Evolutionary conservation across 2,329 filamentous ascomycete genomes (phyloP), one percentile per base, ranked within the genome.

Genomic region (Fusarium albidum): DNA sequence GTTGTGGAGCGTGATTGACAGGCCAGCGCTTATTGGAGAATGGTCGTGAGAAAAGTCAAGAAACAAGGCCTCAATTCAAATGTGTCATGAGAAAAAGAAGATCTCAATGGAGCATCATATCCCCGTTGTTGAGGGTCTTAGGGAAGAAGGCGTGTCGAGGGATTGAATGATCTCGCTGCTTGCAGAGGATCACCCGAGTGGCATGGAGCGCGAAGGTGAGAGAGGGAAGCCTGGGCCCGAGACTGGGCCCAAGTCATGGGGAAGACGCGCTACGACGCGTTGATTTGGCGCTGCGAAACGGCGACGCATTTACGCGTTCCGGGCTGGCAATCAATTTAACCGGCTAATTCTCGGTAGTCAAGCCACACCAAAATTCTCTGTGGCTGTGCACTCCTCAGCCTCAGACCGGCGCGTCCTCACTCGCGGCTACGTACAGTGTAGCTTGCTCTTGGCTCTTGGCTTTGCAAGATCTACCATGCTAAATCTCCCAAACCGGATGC

Each of bases 231-330:
- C 49, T 50, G 39, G 52, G 45, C 43, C 58, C 51, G 34, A 34
- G 29, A 51, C 41, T 52, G 42, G 45, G 25, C 15, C 37, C 49
- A 47, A 14, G 27, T 43, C 21, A 28, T 47, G 49, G 40, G 29
- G 55, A 55, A 61, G 61, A 69, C 70, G 68, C 70, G 68, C 70
- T 69, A 60, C 41, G 25, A 61, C 71, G 71, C 70, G 70, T 71
- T 50, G 61, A 65, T 68, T 59, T 72, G 69, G 70, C 63, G 69
- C 68, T 52, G 45, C 31, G 46, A 31, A 38, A 49, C 39, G 32
- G 48, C 45, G 43, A 52, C 59, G 66, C 66, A 64, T 65, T 58
- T 51, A 58, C 43, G 47, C 49, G 59, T 58, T 26, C 17, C 44
- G 39, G 43, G 18, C 33, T 31, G 28, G 7, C n/a, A 37, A 42